Evolutionary conservation across 139 green algal genomes (phyloP).

Genomic region (Zygnema cylindricum): DNA sequence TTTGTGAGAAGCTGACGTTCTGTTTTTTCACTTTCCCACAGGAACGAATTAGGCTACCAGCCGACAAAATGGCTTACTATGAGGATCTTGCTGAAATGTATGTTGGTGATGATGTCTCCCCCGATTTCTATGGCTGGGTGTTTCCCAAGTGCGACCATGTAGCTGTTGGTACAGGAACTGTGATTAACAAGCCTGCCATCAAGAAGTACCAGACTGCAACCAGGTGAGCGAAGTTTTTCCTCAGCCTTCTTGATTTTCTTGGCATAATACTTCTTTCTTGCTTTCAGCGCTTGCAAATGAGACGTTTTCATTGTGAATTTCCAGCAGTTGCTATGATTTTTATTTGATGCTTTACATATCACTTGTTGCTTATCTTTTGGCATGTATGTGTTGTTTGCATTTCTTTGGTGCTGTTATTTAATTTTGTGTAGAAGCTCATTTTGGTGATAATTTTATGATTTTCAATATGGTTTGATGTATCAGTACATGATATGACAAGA

Average conservation of each 20-base stretch:
- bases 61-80: constrained; percentile 99
- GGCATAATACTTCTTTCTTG: constrained; percentile 1
- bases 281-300: neutral
- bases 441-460: constrained; percentile 1
- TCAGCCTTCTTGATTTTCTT: neutral
- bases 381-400: too few relatives aligned
- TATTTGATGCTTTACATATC: too few relatives aligned
- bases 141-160: constrained; percentile 99
- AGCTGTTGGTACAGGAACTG: constrained; percentile 96
- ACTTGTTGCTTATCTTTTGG: too few relatives aligned
- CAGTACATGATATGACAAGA: too few relatives aligned
- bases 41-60: constrained; percentile 94
- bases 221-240: neutral
- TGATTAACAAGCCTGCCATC: constrained; percentile 99
- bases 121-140: constrained; percentile 99
- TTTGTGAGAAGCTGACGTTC: neutral
- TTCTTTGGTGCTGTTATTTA: too few relatives aligned
- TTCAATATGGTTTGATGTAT: neutral
- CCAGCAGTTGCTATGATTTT: too few relatives aligned
- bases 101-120: constrained; percentile 98
- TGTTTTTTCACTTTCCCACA: constrained; percentile 55
- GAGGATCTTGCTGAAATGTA: constrained; percentile 99
- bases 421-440: neutral
- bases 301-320: too few relatives aligned
- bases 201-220: constrained; percentile 97